These are phyloP conservation scores for Pythium plurisporium DNA, from an alignment of 352 stramenopile species.

Conservation along the genomic window DNA sequence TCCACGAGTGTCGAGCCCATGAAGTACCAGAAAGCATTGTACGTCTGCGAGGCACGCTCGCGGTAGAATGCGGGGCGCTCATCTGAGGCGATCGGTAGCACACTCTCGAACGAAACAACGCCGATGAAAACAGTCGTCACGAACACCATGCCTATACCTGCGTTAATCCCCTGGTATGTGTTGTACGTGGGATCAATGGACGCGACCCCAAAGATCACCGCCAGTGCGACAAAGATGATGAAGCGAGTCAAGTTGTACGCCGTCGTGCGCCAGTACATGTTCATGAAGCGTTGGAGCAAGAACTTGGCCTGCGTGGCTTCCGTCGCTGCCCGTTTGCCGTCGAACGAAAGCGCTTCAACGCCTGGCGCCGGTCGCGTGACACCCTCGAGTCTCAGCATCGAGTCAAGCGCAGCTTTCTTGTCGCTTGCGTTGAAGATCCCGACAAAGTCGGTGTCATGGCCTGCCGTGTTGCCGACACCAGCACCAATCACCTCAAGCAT, in stretches of 20 bases:
- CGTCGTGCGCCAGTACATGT: slow-evolving; percentile 70
- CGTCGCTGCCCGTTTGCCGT: slow-evolving; percentile 15
- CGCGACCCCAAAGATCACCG: slow-evolving; percentile 72
- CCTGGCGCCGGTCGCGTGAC: slow-evolving; percentile 26
- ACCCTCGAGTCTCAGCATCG: slow-evolving; percentile 23
- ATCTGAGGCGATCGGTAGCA: slow-evolving; percentile 73
- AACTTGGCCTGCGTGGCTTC: slow-evolving; percentile 37
- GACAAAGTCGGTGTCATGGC: slow-evolving; percentile 39
- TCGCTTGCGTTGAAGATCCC: slow-evolving; percentile 31
- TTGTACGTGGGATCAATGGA: slow-evolving; percentile 48
- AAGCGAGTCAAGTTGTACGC: slow-evolving; percentile 85
- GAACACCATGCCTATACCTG: slow-evolving; percentile 81
- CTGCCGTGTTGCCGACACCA: slow-evolving; percentile 32
- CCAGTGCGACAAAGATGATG: slow-evolving; percentile 69
- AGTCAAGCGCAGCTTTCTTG: slow-evolving; percentile 22
- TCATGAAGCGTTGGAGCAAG: slow-evolving; percentile 44
- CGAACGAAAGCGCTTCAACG: slow-evolving; percentile 28
- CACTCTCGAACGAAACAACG: slow-evolving; percentile 72
- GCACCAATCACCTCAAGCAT: slow-evolving; percentile 68
- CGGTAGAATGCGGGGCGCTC: slow-evolving; percentile 87
- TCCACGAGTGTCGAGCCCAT: slow-evolving; percentile 69
- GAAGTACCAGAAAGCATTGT: slow-evolving; percentile 54
- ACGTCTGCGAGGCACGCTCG: slow-evolving; percentile 78
- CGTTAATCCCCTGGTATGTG: slow-evolving; percentile 51
- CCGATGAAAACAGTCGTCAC: slow-evolving; percentile 78